Conservation (phyloP, 2,329 filamentous ascomycete genomes). For the Pestalotiopsis sp. region DNA sequence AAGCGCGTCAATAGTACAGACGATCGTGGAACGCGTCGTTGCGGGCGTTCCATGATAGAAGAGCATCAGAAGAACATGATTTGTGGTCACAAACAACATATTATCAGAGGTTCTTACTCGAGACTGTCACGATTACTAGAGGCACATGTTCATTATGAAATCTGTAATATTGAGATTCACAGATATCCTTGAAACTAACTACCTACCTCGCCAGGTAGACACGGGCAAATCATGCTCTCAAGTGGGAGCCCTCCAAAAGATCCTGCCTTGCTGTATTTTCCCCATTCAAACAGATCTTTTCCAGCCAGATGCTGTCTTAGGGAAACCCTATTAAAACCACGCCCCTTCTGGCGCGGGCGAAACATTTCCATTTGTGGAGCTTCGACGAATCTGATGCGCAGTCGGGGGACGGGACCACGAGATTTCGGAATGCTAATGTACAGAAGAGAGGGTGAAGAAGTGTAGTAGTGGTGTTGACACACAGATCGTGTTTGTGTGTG, state of each 20-base stretch:
- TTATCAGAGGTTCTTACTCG: not conserved
- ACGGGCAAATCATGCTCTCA: not conserved
- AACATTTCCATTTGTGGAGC: not conserved
- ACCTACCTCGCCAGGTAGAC: not conserved
- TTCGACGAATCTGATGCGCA: conserved; percentile 16
- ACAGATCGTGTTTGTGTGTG: conserved; percentile 16
- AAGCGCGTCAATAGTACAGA: not conserved
- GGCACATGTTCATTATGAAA: not conserved
- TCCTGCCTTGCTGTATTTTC: not conserved
- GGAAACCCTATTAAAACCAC: not conserved
- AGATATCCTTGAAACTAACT: not conserved
- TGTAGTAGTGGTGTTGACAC: conserved; percentile 22
- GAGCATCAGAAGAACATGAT: too few relatives aligned
- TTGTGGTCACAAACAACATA: too few relatives aligned
- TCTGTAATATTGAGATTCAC: not conserved
- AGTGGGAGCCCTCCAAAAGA: not conserved
- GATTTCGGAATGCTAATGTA: conserved; percentile 27
- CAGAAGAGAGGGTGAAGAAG: conserved; percentile 26
- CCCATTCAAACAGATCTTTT: not conserved
- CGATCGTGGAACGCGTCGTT: too few relatives aligned
- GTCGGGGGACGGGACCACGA: conserved; percentile 30
- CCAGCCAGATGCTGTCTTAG: not conserved
- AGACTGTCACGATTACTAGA: too few relatives aligned
- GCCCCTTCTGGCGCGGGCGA: not conserved
- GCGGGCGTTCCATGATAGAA: too few relatives aligned